Evolutionary conservation across 2,329 filamentous ascomycete species (phyloP).

Genomic region (Fusarium sacchari): DNA sequence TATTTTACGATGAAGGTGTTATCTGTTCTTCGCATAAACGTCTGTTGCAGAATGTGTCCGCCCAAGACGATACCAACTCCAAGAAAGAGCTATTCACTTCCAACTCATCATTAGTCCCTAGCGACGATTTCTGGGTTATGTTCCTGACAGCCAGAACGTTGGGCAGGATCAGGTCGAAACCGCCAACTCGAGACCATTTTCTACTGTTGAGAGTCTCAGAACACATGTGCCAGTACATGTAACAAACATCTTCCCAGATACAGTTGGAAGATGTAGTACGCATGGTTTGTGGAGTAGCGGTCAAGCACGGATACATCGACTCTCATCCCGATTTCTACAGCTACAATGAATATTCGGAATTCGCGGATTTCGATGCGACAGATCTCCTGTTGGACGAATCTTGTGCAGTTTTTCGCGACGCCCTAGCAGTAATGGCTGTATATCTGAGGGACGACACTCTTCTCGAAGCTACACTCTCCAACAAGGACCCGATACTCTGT

Average conservation of each 20-base stretch:
- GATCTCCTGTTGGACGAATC: background rate
- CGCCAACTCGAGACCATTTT: background rate
- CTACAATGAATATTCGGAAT: accelerated
- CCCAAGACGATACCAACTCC: background rate
- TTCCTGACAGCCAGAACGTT: background rate
- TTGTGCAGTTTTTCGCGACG: background rate
- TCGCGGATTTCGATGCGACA: no score
- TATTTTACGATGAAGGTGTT: no score
- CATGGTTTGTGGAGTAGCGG: background rate
- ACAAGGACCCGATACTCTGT: background rate
- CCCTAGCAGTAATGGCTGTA: background rate
- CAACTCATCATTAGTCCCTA: accelerated
- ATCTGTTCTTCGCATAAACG: background rate
- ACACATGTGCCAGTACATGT: background rate
- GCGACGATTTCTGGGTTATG: background rate
- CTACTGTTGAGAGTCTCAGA: background rate
- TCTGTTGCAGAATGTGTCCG: background rate
- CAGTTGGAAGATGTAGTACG: background rate
- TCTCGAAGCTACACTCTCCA: background rate
- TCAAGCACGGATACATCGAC: background rate
- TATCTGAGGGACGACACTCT: background rate
- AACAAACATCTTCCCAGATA: accelerated
- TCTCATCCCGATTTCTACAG: background rate
- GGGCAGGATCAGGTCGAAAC: background rate
- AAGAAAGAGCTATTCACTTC: background rate